Evolutionary conservation across 2,329 filamentous ascomycete genomes (phyloP), one percentile per base, ranked within the genome.

Genomic region (Penicillium janthinellum): DNA sequence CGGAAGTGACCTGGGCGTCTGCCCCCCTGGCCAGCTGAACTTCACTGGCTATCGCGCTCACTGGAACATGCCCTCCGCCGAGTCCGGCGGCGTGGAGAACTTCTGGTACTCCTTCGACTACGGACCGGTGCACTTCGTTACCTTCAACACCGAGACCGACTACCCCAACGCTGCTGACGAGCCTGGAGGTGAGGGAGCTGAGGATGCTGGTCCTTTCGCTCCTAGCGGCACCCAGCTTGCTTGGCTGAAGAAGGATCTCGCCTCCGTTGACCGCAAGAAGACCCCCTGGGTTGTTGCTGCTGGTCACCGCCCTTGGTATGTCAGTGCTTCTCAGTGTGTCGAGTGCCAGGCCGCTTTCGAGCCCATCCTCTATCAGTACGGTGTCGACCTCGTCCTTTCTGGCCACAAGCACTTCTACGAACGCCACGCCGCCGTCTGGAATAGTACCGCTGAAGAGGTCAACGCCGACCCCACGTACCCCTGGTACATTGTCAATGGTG

Each of bases 401-500:
- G 58, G 50, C 11, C 58, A 60, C 35, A 54, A 39, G 15, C 51
- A 54, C n/a, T 42, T 44, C 25, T 54, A 54, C 28, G 51, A 54
- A 39, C 53, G 38, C 47, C 49, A 59, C 20, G 38, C 45, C 39
- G 35, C 52, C 58, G 38, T 41, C 5, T 51, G 60, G 20, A 47
- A 45, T 4, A 45, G 58, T 48, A 59, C 61, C 62, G 60, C 64
- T 14, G 58, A 58, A 5, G 66, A 57, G 10, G 54, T 70, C 20
- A 64, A 71, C 42, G 69, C 38, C 38, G 38, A 73, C 52, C 71
- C 57, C 15, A 59, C 25, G 1, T 54, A 64, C 6, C 69, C 71
- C 3, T 68, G 65, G 66, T 73, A 73, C 56, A 65, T 73, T 47
- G 66, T 60, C 25, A 72, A 67, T 47, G 71, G 66, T 31, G 71